Conservation (phyloP, 169 alveolate genomes). For the Plasmodium fragile region DNA sequence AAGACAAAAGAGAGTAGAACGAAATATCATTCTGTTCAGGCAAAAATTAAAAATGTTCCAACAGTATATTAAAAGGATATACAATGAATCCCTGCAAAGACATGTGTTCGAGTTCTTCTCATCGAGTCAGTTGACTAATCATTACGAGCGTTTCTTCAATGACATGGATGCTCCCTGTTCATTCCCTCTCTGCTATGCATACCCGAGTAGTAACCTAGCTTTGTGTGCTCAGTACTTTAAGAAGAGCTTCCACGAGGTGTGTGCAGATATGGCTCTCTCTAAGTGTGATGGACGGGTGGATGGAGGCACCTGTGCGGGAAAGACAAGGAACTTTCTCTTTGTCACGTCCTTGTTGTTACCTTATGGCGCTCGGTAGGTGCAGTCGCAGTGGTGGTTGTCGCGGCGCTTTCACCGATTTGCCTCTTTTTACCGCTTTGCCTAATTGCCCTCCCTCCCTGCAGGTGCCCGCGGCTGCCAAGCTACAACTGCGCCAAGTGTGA, state of each 20-base stretch:
- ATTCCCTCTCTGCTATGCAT: constrained; percentile 18
- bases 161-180: constrained; percentile 5
- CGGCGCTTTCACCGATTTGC: neutral
- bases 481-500: constrained; percentile 21
- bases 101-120: constrained; percentile 17
- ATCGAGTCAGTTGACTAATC: constrained; percentile 16
- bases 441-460: neutral
- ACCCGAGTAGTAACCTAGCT: constrained; percentile 3
- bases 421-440: neutral
- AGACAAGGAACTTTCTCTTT: neutral
- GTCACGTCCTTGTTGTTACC: constrained; percentile 26
- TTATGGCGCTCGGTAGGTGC: neutral
- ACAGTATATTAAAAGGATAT: neutral
- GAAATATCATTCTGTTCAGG: neutral
- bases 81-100: constrained; percentile 44
- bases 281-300: neutral
- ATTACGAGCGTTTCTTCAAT: constrained; percentile 55
- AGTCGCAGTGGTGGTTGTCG: neutral
- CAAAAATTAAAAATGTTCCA: constrained; percentile 15
- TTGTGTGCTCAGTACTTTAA: constrained; percentile 1
- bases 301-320: neutral
- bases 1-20: constrained; percentile 23
- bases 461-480: constrained; percentile 19
- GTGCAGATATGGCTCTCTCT: neutral
- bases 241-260: neutral